Evolutionary conservation across 1,284 basidiomycete species (phyloP).

Genomic region (Gomphus sp.): DNA sequence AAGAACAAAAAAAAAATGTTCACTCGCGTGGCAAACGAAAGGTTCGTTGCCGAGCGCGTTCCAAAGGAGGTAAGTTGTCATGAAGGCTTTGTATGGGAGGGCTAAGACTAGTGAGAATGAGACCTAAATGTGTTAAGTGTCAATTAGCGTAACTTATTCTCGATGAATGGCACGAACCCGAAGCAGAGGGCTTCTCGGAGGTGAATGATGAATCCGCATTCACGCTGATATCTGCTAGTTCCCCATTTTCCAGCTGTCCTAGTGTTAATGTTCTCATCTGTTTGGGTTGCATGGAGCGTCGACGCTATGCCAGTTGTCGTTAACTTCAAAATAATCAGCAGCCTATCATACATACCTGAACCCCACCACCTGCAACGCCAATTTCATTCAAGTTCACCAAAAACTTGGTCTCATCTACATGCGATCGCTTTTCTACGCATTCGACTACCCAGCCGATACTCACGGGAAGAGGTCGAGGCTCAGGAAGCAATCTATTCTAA

Average conservation of each 20-base stretch:
- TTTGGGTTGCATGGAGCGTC: constrained; percentile 9
- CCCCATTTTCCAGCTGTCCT: constrained; percentile 6
- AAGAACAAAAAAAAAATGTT: background rate
- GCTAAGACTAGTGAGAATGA: background rate
- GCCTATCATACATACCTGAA: constrained; percentile 40
- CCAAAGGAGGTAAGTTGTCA: constrained; percentile 7
- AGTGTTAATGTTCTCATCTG: constrained; percentile 7
- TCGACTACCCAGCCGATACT: constrained; percentile 91
- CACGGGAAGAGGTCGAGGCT: constrained; percentile 70
- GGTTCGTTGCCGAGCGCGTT: constrained; percentile 9
- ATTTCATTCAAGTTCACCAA: constrained; percentile 60
- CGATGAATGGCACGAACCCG: background rate
- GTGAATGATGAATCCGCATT: background rate
- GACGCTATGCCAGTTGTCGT: background rate
- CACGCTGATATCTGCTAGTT: constrained; percentile 3
- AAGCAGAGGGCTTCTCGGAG: constrained; percentile 2
- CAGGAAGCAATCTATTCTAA: constrained; percentile 39
- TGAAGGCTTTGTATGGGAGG: background rate
- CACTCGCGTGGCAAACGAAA: background rate
- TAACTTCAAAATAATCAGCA: background rate
- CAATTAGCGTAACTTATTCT: background rate
- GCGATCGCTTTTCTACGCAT: constrained; percentile 63
- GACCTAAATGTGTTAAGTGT: background rate
- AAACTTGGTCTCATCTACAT: constrained; percentile 60
- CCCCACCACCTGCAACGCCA: constrained; percentile 50